Evolutionary conservation across 148 eudicot genomes (phyloP), one percentile per base, ranked within the genome.

Genomic region (Nepenthes mirabilis): DNA sequence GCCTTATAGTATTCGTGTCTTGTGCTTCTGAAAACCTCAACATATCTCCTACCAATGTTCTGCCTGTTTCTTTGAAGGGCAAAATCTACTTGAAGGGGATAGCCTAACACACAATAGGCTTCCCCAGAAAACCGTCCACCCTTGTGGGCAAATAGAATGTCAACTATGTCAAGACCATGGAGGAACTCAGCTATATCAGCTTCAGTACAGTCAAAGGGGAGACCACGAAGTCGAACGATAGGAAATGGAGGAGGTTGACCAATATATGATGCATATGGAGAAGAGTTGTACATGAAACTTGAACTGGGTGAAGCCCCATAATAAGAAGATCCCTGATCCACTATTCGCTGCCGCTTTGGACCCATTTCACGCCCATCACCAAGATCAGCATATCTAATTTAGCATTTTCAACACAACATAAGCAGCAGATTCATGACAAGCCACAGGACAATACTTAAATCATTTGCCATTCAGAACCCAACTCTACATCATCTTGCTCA

Each of bases 51-150:
- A 9, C 98, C 98, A 45, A 93, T 88, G 69, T 86, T 86, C 53
- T 86, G 95, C 78, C 88, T 82, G 64, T 93, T 86, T 70, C 95
- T 93, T 56, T 86, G 88, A 14, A 93, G 84, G 13, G 98, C 98
- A 74, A 77, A 88, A 66, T 93, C 98, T 43, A 88, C 83, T 75
- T 93, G 98, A 69, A 84, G 72, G 43, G 96, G 91, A 66, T 88
- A 86, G 32, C 85, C 85, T 67, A 93, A 71, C 57, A 93, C 88
- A 79, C 96, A 93, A 58, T 62, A 93, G 54, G 91, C 96, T 80
- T 93, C 96, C 54, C 98, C 98, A 43, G 82, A 71, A 52, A 86
- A 86, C 48, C 83, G 93, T 37, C 89, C 94, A 55, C 83, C 82
- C 66, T 82, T 85, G 70, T 82, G 96, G 60, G 86, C 83, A 49